A percentile compares a stretch with the other conserved stretches of the same genome.
Evolutionary conservation across 1,139 yeast genomes (phyloP).

Genomic region (Scheffersomyces segobiensis): DNA sequence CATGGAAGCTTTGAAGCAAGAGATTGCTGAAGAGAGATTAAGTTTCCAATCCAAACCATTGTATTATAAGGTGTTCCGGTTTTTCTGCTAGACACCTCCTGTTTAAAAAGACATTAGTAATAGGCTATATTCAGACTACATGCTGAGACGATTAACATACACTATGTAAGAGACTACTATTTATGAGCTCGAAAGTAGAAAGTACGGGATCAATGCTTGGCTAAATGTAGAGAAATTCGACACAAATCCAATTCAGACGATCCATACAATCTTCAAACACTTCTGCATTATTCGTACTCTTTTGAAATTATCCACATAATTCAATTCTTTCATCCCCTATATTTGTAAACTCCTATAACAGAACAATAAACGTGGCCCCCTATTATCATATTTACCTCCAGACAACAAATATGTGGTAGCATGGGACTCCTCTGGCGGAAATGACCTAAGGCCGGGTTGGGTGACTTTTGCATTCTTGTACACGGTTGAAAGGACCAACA

Average conservation of each 20-base stretch:
- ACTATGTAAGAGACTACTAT: no score
- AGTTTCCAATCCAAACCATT: conserved; percentile 30
- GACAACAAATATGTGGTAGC: neutral
- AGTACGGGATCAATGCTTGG: neutral
- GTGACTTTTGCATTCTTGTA: neutral
- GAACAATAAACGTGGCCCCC: no score
- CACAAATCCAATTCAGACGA: neutral
- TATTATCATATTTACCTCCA: no score
- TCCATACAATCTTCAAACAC: neutral
- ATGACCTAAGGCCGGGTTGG: neutral
- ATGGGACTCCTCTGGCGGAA: neutral
- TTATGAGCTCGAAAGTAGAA: neutral
- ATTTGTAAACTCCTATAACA: no score
- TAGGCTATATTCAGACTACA: neutral
- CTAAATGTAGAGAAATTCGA: neutral
- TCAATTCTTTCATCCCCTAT: no score
- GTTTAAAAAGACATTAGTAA: neutral
- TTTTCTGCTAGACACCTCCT: conserved; percentile 44
- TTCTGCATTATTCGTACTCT: neutral
- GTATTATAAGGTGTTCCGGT: conserved; percentile 32
- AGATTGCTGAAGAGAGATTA: conserved; percentile 49
- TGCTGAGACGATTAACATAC: neutral
- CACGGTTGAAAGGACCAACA: neutral
- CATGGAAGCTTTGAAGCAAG: conserved; percentile 50
- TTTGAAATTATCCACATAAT: no score